These are phyloP conservation scores for Simplicillium aogashimaense DNA, from an alignment of 2,329 filamentous ascomycete species.

Conservation along the genomic window DNA sequence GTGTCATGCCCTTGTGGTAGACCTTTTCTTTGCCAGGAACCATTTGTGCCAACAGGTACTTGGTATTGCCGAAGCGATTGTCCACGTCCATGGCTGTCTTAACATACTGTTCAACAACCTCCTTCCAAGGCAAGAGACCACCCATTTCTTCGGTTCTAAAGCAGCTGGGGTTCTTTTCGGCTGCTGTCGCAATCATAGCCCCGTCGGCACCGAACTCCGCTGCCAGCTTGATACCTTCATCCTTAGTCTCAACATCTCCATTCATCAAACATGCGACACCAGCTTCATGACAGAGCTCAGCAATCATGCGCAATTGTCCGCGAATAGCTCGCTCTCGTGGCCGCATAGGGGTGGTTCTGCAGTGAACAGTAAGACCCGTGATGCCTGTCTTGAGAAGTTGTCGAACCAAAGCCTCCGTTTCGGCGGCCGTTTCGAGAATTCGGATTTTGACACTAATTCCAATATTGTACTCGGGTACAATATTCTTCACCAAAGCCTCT, in stretches of 20 bases:
- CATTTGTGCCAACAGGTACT: constrained; percentile 78
- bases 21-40: constrained; percentile 67
- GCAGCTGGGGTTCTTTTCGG: constrained; percentile 83
- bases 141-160: constrained; percentile 65
- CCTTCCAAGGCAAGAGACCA: constrained; percentile 62
- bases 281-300: constrained; percentile 65
- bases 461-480: constrained; percentile 70
- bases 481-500: constrained; percentile 67
- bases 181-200: constrained; percentile 92
- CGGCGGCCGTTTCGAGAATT: constrained; percentile 64
- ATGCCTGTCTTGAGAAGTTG: constrained; percentile 80
- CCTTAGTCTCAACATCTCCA: constrained; percentile 72
- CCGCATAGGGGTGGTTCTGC: constrained; percentile 91
- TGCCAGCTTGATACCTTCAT: constrained; percentile 62
- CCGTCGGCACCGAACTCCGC: constrained; percentile 79
- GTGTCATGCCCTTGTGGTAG: constrained; percentile 48
- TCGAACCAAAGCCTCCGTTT: constrained; percentile 69
- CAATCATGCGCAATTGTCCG: constrained; percentile 77
- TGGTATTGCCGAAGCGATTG: constrained; percentile 88
- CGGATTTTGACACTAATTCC: constrained; percentile 97
- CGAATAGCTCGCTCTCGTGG: constrained; percentile 81
- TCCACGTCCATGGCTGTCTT: constrained; percentile 63
- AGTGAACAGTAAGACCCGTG: constrained; percentile 85
- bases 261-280: constrained; percentile 95
- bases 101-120: constrained; percentile 70